Conservation (phyloP, 2,329 filamentous ascomycete genomes). For the Xylaria sp. region DNA sequence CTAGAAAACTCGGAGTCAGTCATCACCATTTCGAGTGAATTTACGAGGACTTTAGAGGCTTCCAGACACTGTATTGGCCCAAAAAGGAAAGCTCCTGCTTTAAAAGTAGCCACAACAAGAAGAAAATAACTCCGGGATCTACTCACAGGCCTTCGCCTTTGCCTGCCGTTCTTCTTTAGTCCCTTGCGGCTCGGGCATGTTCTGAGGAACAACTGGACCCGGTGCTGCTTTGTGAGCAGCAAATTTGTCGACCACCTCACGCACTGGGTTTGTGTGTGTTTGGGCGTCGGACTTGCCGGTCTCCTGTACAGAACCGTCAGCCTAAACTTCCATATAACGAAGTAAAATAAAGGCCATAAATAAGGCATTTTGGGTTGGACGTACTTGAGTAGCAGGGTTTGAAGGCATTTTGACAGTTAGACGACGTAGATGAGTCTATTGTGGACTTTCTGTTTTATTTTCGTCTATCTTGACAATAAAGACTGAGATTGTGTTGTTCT, state of each 20-base stretch:
- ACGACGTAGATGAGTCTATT: slow-evolving; percentile 6
- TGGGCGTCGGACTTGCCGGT: slow-evolving; percentile 50
- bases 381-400: slow-evolving; percentile 43
- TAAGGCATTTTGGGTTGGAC: slow-evolving; percentile 21
- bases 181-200: slow-evolving; percentile 68
- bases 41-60: too few relatives aligned
- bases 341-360: neutral
- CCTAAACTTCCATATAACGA: neutral
- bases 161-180: slow-evolving; percentile 75
- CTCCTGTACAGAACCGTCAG: slow-evolving; percentile 33
- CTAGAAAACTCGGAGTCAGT: too few relatives aligned
- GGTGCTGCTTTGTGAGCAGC: slow-evolving; percentile 65
- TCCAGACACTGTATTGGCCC: too few relatives aligned
- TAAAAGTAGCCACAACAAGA: too few relatives aligned
- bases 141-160: slow-evolving; percentile 72
- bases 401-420: slow-evolving; percentile 45
- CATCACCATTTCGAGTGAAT: too few relatives aligned
- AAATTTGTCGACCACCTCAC: slow-evolving; percentile 56
- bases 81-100: too few relatives aligned
- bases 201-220: slow-evolving; percentile 66
- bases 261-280: slow-evolving; percentile 54
- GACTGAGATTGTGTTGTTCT: neutral
- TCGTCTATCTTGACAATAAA: slow-evolving; percentile 12
- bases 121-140: too few relatives aligned
- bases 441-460: slow-evolving; percentile 15